These are phyloP conservation scores for Chenopodium album DNA, from an alignment of 148 eudicot genomes.

Conservation along the genomic window DNA sequence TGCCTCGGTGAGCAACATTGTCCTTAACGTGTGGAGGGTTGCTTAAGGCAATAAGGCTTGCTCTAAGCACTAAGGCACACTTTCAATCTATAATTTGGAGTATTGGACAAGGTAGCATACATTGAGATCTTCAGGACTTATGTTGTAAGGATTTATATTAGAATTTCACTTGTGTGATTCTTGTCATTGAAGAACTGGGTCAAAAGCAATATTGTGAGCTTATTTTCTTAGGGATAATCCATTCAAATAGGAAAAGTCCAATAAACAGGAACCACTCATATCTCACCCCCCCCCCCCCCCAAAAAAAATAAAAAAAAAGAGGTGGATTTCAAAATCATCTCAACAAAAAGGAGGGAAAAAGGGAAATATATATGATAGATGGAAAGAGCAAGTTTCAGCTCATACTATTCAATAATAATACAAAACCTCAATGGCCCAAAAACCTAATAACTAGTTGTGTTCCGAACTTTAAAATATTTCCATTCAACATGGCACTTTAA, in stretches of 20 bases:
- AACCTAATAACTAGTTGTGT: neutral
- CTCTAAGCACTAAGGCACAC: neutral
- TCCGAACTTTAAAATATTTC: neutral
- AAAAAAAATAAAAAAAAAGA: no score
- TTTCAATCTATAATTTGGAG: neutral
- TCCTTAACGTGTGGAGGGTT: neutral
- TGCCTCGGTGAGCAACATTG: neutral
- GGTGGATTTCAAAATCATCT: no score
- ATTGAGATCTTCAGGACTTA: neutral
- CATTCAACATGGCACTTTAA: slow-evolving; percentile 1
- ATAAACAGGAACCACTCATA: no score
- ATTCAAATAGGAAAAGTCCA: no score
- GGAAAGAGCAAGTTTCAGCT: neutral
- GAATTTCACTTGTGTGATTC: neutral
- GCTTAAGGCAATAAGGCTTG: neutral
- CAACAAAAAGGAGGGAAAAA: no score
- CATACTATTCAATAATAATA: neutral
- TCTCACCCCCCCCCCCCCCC: no score
- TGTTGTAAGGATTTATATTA: neutral
- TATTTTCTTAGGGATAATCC: no score
- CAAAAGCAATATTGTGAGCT: no score
- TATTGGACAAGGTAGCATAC: neutral
- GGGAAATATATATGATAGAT: no score
- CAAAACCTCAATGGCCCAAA: no score
- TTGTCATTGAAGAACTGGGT: neutral